phyloP scores from a whole-genome alignment of 78 protist genomes.

The Pirum gemmata region DNA sequence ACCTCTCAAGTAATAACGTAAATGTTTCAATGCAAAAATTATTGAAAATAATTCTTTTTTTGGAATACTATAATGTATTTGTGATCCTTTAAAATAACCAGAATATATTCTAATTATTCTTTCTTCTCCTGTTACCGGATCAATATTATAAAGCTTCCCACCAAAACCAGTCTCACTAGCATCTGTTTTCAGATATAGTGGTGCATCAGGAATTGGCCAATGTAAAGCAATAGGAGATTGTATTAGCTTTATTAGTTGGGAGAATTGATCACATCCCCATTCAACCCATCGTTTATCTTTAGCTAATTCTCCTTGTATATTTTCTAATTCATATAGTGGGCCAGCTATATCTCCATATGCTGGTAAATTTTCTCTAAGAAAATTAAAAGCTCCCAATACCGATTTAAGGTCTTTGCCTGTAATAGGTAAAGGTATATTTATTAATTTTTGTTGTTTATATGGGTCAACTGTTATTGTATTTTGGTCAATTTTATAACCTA shows the following conservation, averaged over 20 bases:
- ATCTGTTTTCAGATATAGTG: not conserved
- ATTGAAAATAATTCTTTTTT: not conserved
- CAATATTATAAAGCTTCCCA: not conserved
- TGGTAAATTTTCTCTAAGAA: not conserved
- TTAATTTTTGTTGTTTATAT: too few relatives aligned
- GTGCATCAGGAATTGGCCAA: not conserved
- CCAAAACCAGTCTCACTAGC: not conserved
- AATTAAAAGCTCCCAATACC: not conserved
- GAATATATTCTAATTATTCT: not conserved
- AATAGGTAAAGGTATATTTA: not conserved
- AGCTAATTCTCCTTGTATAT: too few relatives aligned
- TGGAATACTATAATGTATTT: not conserved
- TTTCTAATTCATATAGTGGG: not conserved
- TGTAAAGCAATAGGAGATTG: not conserved
- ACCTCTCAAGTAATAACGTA: not conserved
- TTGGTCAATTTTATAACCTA: not conserved
- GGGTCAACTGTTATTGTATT: not conserved
- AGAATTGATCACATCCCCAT: not conserved
- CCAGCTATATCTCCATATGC: not conserved
- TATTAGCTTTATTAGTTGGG: not conserved
- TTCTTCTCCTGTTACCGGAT: not conserved
- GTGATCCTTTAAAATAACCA: not conserved
- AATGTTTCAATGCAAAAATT: not conserved
- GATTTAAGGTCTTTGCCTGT: not conserved
- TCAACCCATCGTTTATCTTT: not conserved